Percentiles rank a stretch among this genome's conserved stretches.
phyloP scores from a whole-genome alignment of 1,139 yeast genomes.

The Scheffersomyces titani region DNA sequence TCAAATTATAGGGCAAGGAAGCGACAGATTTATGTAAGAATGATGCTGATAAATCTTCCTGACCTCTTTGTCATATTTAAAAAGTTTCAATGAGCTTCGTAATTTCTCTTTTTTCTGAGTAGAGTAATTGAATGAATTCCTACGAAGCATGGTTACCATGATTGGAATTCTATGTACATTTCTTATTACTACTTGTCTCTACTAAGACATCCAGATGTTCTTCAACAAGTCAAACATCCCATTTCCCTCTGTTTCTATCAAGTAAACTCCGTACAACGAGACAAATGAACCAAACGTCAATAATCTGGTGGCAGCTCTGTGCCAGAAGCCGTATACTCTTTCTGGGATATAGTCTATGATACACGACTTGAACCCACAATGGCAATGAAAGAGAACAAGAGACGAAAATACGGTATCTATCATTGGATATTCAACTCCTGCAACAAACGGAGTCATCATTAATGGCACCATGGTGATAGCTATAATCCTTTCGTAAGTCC shows the following conservation, averaged over 20 bases:
- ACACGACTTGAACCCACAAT: constrained; percentile 82
- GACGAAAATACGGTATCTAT: constrained; percentile 70
- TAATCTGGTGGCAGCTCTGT: constrained; percentile 61
- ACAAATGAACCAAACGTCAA: constrained; percentile 72
- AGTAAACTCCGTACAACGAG: constrained; percentile 78
- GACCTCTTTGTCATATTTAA: background rate
- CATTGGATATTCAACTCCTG: constrained; percentile 65
- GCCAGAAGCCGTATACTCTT: constrained; percentile 77
- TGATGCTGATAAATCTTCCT: too few species aligned
- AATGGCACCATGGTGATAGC: constrained; percentile 76
- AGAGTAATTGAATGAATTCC: background rate
- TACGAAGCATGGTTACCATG: background rate
- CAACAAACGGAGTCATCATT: constrained; percentile 67
- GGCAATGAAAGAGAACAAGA: constrained; percentile 68
- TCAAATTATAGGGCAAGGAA: background rate
- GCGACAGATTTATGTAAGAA: background rate
- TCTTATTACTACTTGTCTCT: background rate
- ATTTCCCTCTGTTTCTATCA: constrained; percentile 69
- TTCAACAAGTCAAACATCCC: constrained; percentile 55
- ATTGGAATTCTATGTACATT: background rate
- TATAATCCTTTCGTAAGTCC: constrained; percentile 78
- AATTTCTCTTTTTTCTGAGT: background rate
- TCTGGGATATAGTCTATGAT: constrained; percentile 87
- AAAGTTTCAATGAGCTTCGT: background rate
- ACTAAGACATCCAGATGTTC: constrained; percentile 40